Percentiles rank a stretch among this genome's conserved stretches.
phyloP scores from a whole-genome alignment of 441 rosid genomes.

The Populus hybrid region DNA sequence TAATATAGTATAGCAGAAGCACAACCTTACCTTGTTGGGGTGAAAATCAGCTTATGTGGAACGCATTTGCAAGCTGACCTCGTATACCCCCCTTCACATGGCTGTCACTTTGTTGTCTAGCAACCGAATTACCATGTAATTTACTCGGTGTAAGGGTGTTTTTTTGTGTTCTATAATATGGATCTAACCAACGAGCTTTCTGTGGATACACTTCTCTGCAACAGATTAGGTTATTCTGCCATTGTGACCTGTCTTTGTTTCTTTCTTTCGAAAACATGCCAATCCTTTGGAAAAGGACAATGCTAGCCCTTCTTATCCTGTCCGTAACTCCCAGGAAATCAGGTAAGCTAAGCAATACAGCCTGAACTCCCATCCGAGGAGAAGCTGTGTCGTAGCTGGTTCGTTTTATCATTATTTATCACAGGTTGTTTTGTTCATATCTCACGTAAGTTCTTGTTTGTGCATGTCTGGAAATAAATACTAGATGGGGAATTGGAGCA shows the following conservation, averaged over 20 bases:
- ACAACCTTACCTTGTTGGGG: not conserved
- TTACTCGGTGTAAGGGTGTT: too few species aligned
- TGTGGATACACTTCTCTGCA: conserved; percentile 5
- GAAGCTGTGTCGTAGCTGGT: not conserved
- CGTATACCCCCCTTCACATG: conserved; percentile 9
- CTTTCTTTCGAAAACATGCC: conserved; percentile 31
- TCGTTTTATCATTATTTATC: not conserved
- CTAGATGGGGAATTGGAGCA: conserved; percentile 54
- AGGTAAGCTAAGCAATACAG: conserved; percentile 24
- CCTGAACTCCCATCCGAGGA: not conserved
- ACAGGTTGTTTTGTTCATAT: not conserved
- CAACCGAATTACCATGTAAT: not conserved
- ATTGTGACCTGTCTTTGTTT: not conserved
- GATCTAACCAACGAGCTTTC: conserved; percentile 1
- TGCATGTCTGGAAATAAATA: not conserved
- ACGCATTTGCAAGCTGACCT: not conserved
- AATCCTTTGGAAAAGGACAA: conserved; percentile 34
- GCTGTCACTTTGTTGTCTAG: not conserved
- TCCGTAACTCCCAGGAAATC: conserved; percentile 31
- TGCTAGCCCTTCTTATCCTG: conserved; percentile 37
- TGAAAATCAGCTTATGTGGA: conserved; percentile 5
- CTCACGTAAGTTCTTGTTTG: not conserved
- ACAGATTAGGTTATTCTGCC: conserved; percentile 1
- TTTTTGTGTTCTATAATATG: conserved; percentile 4
- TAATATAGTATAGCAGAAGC: not conserved